These are phyloP conservation scores for Globisporangium middletonii DNA, from an alignment of 352 stramenopile genomes.

Conservation along the genomic window DNA sequence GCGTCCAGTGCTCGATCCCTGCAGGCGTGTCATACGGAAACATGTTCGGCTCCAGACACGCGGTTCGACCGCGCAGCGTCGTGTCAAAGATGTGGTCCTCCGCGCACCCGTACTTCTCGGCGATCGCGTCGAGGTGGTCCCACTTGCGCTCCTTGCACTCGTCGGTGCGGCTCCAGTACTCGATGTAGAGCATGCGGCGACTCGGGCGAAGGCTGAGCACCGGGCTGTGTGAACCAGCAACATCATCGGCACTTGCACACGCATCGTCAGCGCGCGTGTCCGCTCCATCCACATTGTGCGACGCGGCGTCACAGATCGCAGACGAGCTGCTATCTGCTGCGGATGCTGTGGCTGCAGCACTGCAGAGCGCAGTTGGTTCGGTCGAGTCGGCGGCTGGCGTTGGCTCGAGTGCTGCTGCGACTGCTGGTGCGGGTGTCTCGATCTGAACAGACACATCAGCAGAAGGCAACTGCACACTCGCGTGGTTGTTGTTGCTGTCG, in stretches of 20 bases:
- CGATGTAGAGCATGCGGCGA: conserved; percentile 79
- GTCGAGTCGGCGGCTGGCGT: too few species aligned
- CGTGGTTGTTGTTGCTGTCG: background rate
- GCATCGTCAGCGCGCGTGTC: conserved; percentile 15
- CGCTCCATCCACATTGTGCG: conserved; percentile 7
- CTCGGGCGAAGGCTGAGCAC: conserved; percentile 19
- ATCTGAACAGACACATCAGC: too few species aligned
- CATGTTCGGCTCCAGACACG: conserved; percentile 85
- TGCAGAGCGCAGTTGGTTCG: too few species aligned
- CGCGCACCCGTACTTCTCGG: conserved; percentile 59
- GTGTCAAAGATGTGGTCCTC: conserved; percentile 84
- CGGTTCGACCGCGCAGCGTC: conserved; percentile 73
- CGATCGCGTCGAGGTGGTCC: conserved; percentile 82
- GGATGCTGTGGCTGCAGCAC: too few species aligned
- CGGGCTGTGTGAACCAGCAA: conserved; percentile 54
- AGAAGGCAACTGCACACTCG: too few species aligned
- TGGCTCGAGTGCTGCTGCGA: too few species aligned
- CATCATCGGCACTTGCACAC: conserved; percentile 21
- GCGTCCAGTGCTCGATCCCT: conserved; percentile 86
- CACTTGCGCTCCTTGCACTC: conserved; percentile 87
- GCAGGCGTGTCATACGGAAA: conserved; percentile 86
- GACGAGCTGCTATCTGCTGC: too few species aligned
- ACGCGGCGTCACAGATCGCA: conserved; percentile 2
- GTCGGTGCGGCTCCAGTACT: conserved; percentile 86
- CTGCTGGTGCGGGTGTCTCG: too few species aligned